Percentiles rank a stretch among this genome's conserved stretches.
These are phyloP conservation scores for Bruguiera parviflora DNA, from an alignment of 345 rosid species.

Conservation along the genomic window DNA sequence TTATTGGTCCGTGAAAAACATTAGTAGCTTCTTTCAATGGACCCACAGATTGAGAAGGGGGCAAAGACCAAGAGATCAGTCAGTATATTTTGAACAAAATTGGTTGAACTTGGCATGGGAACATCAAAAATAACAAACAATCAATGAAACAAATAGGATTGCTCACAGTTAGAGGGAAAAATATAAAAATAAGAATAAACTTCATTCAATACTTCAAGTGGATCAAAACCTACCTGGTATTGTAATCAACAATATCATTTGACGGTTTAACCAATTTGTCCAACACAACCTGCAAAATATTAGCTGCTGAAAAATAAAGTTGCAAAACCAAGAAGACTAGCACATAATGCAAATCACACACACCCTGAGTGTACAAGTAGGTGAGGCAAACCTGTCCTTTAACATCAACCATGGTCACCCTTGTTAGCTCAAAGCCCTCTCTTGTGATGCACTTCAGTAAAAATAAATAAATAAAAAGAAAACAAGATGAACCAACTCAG, in stretches of 20 bases:
- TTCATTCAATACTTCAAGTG: not conserved
- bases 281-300: conserved; percentile 58
- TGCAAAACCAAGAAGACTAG: too few relatives aligned
- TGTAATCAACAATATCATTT: conserved; percentile 74
- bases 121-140: not conserved
- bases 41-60: too few relatives aligned
- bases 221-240: conserved; percentile 59
- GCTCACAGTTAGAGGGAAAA: not conserved
- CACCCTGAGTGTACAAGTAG: too few relatives aligned
- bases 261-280: conserved; percentile 89
- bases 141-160: too few relatives aligned
- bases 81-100: not conserved
- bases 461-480: not conserved
- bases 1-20: not conserved
- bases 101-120: not conserved
- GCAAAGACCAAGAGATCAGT: not conserved
- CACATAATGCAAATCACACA: too few relatives aligned
- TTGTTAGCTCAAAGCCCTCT: conserved; percentile 86
- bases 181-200: not conserved
- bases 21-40: too few relatives aligned
- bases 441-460: conserved; percentile 63
- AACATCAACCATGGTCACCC: conserved; percentile 79
- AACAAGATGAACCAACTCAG: not conserved
- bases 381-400: conserved; percentile 63
- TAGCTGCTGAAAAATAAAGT: too few relatives aligned